Percentiles rank a stretch among this genome's conserved stretches.
Evolutionary conservation across 306 rosid species (phyloP).

Genomic region (Castanospermum australe): DNA sequence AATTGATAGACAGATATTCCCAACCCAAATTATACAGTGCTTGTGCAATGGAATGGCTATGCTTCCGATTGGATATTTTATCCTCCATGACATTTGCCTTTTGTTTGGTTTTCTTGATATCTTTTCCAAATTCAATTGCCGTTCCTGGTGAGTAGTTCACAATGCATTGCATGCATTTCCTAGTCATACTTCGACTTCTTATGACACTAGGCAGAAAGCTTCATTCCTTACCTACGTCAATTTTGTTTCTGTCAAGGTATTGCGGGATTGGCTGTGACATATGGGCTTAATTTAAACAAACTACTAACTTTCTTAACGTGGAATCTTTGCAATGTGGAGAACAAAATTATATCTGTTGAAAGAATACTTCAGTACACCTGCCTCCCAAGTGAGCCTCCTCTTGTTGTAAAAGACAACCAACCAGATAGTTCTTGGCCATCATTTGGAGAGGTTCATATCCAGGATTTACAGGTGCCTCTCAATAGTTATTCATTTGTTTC

Average conservation of each 20-base stretch:
- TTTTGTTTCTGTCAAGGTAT: constrained; percentile 44
- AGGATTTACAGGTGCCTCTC: constrained; percentile 61
- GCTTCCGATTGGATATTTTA: constrained; percentile 67
- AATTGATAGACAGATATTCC: constrained; percentile 60
- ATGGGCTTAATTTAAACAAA: constrained; percentile 65
- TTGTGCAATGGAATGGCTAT: constrained; percentile 74
- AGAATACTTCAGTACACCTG: constrained; percentile 74
- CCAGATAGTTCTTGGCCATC: constrained; percentile 74
- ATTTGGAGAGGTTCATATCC: constrained; percentile 67
- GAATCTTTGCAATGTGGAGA: constrained; percentile 68
- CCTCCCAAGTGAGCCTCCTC: constrained; percentile 77
- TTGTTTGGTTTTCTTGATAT: constrained; percentile 64
- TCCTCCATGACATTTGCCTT: constrained; percentile 60
- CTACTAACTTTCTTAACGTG: constrained; percentile 48
- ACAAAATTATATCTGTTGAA: constrained; percentile 84
- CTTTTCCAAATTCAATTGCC: constrained; percentile 58
- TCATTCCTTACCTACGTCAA: background rate
- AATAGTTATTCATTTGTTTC: background rate
- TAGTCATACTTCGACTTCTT: background rate
- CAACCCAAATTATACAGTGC: constrained; percentile 63
- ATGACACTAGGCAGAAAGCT: background rate
- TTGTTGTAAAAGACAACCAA: constrained; percentile 51
- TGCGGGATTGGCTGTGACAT: constrained; percentile 87
- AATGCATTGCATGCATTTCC: background rate
- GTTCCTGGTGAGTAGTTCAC: constrained; percentile 59